Evolutionary conservation across 768 basidiomycete genomes (phyloP), one percentile per base, ranked within the genome.

Genomic region (Lentinus tigrinus): DNA sequence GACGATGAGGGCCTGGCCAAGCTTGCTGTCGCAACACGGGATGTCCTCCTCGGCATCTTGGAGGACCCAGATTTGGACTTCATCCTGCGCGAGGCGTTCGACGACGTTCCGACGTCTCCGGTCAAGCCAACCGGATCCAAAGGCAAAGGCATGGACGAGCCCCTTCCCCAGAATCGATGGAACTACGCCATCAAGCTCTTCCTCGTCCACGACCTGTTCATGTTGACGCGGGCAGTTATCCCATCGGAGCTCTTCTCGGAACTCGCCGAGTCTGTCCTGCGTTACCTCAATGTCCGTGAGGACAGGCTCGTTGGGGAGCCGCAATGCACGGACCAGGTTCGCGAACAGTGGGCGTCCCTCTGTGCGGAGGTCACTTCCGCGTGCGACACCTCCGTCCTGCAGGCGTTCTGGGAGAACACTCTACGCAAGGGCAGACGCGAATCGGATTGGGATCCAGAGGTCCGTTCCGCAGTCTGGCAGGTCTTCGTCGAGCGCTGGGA

Each of bases 131-230:
- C 43, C 7, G 31, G 36, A 21, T 52, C 48, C 4, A 52, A 19
- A 24, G 23, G 4, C 31, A 56, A 47, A 42, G 40, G 21, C 34
- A 7, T 31, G 2, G 42, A 51, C 9, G 48, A 51, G 34, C 52
- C 56, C 7, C 37, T 62, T 2, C 60, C 65, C 4, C 34, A 47
- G 27, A 65, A 49, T 16, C 58, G 63, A 27, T 65, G 50, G 67
- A 83, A 79, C 69, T 71, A 68, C 63, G 80, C 74, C 16, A 69
- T 88, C 52, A 89, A 85, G 67, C 69, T 91, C n/a, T 73, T 72
- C 4, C 70, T 88, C 19, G 75, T 84, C 9, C 78, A 78, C 23
- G 76, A 79, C n/a, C 77, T 91, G 36, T 90, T 88, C 88, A 63
- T 69, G 1, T 69, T 71, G 40, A 73, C 81, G 52, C 77, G 75